Base-by-base conservation (phyloP, 2,329 filamentous ascomycete genomes). In the Cyanodermella asteris region DNA sequence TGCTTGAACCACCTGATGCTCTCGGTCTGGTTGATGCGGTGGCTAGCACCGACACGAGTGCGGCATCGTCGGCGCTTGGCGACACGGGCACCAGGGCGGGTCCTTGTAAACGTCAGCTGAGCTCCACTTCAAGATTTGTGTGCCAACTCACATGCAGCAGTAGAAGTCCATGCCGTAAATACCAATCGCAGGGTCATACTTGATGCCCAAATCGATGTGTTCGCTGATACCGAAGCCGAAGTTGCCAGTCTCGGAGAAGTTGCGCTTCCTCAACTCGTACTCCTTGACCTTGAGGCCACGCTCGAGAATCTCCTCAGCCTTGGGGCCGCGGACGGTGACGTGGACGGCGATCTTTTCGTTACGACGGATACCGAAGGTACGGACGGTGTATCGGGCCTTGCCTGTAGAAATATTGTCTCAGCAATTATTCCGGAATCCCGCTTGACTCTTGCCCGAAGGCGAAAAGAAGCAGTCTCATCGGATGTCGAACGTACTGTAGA, bases 131-230 rank as follows among this genome's bases (percentile, higher is more conserved):
- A 15, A 21, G n/a, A 15, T 13, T 11, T n/a, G 4, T 18, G 16
- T 13, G 14, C 16, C 22, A 22, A 64, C 64, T 58, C 46, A 70
- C 87, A 97, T 97, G 80, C 84, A 94, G 77, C 74, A 82, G 76
- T 93, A 97, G 65, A 97, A 97, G 65, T 97, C 87, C 87, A 97
- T 97, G 56, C 87, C 82, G 69, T 91, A 93, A 58, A 93, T 93
- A 72, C 82, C 82, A 46, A 93, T 93, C 38, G 69, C 75, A 39
- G 82, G 82, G 64, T 93, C 82, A 67, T 93, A 93, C 74, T 97
- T 97, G 78, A 97, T 97, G 51, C 87, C 87, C 49, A 97, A 70
- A 71, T 97, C 87, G 61, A 97, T 97, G 76, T 97, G 87, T 67
- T 97, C 87, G 64, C 69, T 81, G 68, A 97, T 97, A 67, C 87